Evolutionary conservation across 768 basidiomycete species (phyloP).

Genomic region (Neoboletus magnificus): DNA sequence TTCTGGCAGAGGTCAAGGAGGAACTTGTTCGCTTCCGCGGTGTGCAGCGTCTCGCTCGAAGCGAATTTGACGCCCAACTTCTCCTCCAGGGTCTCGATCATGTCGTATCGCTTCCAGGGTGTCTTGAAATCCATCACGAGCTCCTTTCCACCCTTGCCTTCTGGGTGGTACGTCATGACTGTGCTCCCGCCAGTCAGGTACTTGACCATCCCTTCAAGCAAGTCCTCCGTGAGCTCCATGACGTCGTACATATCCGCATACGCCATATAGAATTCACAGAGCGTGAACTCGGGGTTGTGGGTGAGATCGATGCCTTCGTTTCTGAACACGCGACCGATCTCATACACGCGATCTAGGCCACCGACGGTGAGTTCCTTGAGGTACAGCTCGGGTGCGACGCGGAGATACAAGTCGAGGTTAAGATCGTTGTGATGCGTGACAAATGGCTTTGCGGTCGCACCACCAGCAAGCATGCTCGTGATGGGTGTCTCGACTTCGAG

Average conservation of each 20-base stretch:
- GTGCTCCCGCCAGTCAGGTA: slow-evolving; percentile 78
- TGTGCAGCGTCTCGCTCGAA: slow-evolving; percentile 84
- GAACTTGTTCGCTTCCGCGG: slow-evolving; percentile 84
- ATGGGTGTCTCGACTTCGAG: slow-evolving; percentile 99
- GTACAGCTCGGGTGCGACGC: slow-evolving; percentile 96
- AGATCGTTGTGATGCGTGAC: slow-evolving; percentile 99
- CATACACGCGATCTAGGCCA: slow-evolving; percentile 95
- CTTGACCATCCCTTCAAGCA: slow-evolving; percentile 91
- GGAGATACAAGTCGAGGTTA: slow-evolving; percentile 92
- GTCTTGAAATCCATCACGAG: slow-evolving; percentile 82
- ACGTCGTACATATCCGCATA: slow-evolving; percentile 99
- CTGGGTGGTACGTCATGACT: slow-evolving; percentile 83
- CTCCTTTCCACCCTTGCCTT: slow-evolving; percentile 81
- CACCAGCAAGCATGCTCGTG: slow-evolving; percentile 94
- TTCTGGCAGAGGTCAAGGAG: slow-evolving; percentile 79
- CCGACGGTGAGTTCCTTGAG: slow-evolving; percentile 97
- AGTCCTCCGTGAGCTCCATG: slow-evolving; percentile 93
- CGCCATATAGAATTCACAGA: slow-evolving; percentile 99
- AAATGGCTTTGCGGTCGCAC: slow-evolving; percentile 98
- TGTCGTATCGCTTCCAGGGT: slow-evolving; percentile 98
- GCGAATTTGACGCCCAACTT: slow-evolving; percentile 92
- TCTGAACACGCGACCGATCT: slow-evolving; percentile 96
- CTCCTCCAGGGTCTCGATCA: slow-evolving; percentile 95
- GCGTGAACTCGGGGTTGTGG: slow-evolving; percentile 98
- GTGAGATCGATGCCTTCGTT: slow-evolving; percentile 99